Base-by-base conservation (phyloP, 225 moss, liverwort and hornwort genomes). In the Pseudisothecium myosuroides region DNA sequence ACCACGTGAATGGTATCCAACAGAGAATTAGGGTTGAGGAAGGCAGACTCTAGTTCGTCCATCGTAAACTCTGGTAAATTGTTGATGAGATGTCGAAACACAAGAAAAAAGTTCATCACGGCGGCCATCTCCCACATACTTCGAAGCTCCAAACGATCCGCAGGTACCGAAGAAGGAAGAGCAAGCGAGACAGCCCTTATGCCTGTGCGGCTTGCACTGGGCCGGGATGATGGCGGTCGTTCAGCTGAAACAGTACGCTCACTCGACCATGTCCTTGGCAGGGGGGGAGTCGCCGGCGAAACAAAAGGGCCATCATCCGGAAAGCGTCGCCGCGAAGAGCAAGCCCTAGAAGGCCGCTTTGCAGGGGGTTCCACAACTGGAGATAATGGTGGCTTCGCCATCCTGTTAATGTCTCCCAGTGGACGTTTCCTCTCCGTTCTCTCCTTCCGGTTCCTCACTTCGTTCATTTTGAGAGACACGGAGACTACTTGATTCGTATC, bases 21-120 rank as follows among this genome's bases (percentile, higher is more conserved):
- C 81, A 94, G 92, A 80, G 92, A 92, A 91, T 97, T 99, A 88
- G 98, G 98, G 59, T 87, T 90, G 14, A 99, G 92, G 79, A 99
- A 89, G 43, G 96, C 96, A 64, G 94, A 93, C 87, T 99, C 98
- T 83, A 99, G 87, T 82, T 99, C 98, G 56, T 99, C 98, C 91
- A 91, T 96, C 54, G 97, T 96, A 76, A 95, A 97, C 86, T 97
- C 96, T 85, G 96, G 95, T 87, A 91, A 92, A 82, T 96, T 95
- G 87, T 95, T 95, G 64, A 99, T 92, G 47, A 97, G 93, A 11
- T 96, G 96, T 74, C 97, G 94, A 81, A 99, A 99, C 72, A 95
- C 94, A 14, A 80, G 87, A 28, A 94, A 94, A 61, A 94, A 94
- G 88, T 94, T 94, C 36, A 91, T 91, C 76, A 92, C 93, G 22